Conservation (phyloP, 352 stramenopile species). For the Saprolegnia diclina region DNA sequence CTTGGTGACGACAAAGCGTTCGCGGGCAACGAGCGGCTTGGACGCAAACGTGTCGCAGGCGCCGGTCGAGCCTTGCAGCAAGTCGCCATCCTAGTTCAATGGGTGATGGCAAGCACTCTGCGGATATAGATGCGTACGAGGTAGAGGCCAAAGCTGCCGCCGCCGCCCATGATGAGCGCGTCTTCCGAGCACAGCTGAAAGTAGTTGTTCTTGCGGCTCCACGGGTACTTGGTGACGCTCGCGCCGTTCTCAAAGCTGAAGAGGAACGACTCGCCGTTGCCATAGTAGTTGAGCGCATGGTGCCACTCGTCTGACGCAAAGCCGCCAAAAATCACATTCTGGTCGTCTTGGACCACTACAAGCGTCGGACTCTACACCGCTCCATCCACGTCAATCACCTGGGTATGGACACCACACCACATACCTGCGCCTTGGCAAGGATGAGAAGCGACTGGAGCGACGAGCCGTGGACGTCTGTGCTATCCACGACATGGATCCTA, state of each 20-base stretch:
- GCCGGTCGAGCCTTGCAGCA: constrained; percentile 75
- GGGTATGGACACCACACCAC: neutral
- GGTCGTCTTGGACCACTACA: constrained; percentile 71
- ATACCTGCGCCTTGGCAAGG: constrained; percentile 49
- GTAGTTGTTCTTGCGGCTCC: constrained; percentile 87
- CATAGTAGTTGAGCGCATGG: constrained; percentile 79
- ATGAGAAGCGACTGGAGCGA: constrained; percentile 70
- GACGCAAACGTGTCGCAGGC: constrained; percentile 85
- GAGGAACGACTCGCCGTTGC: constrained; percentile 83
- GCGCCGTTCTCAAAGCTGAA: constrained; percentile 68
- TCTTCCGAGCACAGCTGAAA: constrained; percentile 89
- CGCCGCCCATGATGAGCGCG: constrained; percentile 86
- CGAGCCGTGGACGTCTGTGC: constrained; percentile 63
- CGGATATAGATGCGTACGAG: constrained; percentile 44
- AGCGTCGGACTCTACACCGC: constrained; percentile 47
- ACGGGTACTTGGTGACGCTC: constrained; percentile 73
- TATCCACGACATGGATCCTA: neutral
- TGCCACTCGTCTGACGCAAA: constrained; percentile 79
- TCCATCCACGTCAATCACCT: neutral
- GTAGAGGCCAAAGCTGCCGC: constrained; percentile 85
- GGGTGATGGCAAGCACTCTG: neutral
- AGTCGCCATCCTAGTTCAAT: constrained; percentile 68
- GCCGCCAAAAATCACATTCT: constrained; percentile 74
- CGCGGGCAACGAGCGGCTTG: constrained; percentile 61
- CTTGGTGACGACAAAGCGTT: constrained; percentile 75